Conservation (phyloP, 768 basidiomycete genomes). For the Brasilioporus rufonigricans region DNA sequence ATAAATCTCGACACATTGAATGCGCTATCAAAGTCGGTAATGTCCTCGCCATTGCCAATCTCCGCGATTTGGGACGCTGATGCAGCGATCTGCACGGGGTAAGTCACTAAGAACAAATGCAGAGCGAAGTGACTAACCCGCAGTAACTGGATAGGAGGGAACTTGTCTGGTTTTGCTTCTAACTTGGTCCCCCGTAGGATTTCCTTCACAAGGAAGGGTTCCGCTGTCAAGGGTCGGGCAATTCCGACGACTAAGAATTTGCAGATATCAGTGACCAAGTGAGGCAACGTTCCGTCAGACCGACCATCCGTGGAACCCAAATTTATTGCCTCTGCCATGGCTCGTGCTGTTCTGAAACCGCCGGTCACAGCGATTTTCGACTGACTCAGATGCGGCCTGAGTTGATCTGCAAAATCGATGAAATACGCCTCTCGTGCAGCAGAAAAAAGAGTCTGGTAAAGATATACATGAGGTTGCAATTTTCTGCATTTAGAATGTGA, state of each 20-base stretch:
- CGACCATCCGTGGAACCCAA: conserved; percentile 26
- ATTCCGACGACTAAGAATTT: conserved; percentile 28
- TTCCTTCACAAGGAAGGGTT: conserved; percentile 29
- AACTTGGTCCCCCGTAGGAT: conserved; percentile 25
- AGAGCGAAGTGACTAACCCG: conserved; percentile 18
- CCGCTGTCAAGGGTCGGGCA: conserved; percentile 30
- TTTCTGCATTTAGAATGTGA: background rate
- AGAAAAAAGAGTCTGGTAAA: conserved; percentile 10
- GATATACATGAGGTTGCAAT: background rate
- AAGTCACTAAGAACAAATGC: background rate
- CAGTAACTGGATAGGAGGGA: conserved; percentile 39
- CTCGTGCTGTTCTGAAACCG: conserved; percentile 28
- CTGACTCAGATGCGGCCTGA: conserved; percentile 23
- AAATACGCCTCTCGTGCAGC: conserved; percentile 29
- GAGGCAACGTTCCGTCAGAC: background rate
- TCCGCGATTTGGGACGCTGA: conserved; percentile 32
- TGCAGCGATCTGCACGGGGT: conserved; percentile 26
- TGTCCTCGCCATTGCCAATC: conserved; percentile 33
- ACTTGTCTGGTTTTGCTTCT: conserved; percentile 23
- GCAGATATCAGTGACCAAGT: background rate
- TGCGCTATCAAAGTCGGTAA: conserved; percentile 30
- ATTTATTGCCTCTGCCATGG: conserved; percentile 29
- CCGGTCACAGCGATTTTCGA: conserved; percentile 32
- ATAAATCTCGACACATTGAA: conserved; percentile 34
- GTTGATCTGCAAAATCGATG: conserved; percentile 29